Conservation (phyloP, 768 basidiomycete species). For the Leccinum sublutescens region DNA sequence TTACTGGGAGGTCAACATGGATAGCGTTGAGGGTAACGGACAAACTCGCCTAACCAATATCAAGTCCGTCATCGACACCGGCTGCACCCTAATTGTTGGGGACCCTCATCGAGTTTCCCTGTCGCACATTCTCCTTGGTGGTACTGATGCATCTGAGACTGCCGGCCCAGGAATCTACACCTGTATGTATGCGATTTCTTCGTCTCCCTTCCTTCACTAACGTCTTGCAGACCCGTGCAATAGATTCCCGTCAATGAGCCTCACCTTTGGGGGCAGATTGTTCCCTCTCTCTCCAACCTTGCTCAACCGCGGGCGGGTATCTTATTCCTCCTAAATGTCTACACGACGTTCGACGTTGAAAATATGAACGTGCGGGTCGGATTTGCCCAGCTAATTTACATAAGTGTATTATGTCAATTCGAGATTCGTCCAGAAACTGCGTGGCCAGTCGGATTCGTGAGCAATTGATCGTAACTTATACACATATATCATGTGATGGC, state of each 20-base stretch:
- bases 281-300: not conserved
- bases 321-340: not conserved
- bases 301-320: not conserved
- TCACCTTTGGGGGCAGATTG: not conserved
- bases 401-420: too few relatives aligned
- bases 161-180: conserved; percentile 34
- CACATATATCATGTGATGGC: too few relatives aligned
- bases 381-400: not conserved
- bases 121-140: conserved; percentile 27
- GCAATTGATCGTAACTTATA: too few relatives aligned
- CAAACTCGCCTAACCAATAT: too few relatives aligned
- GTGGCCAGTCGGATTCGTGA: too few relatives aligned
- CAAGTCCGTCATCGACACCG: conserved; percentile 20
- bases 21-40: not conserved
- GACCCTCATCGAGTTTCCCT: conserved; percentile 4
- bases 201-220: too few relatives aligned
- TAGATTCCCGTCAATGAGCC: not conserved
- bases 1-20: conserved; percentile 20
- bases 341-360: not conserved
- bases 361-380: not conserved
- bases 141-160: conserved; percentile 16
- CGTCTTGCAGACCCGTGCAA: not conserved
- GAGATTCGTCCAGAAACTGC: too few relatives aligned
- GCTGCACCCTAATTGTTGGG: conserved; percentile 16
- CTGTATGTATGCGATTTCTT: not conserved